A percentile compares a stretch with the other conserved stretches of the same genome.
phyloP scores from a whole-genome alignment of 2,329 filamentous ascomycete genomes.

The Didymella keratinophila region DNA sequence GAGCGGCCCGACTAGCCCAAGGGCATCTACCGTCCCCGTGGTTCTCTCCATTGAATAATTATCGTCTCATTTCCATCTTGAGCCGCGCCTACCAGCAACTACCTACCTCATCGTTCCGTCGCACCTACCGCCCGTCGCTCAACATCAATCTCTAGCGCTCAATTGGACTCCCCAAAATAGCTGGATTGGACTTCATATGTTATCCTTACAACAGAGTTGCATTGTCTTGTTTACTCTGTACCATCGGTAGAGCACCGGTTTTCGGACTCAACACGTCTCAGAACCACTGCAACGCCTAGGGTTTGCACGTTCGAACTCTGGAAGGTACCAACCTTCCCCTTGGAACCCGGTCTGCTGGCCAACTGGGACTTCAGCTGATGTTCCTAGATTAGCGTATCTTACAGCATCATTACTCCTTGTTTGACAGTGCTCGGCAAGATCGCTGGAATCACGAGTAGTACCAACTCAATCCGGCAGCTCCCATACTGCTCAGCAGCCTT shows the following conservation, averaged over 20 bases:
- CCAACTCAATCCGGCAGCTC: slow-evolving; percentile 19
- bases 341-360: neutral
- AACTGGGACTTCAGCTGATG: slow-evolving; percentile 3
- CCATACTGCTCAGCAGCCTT: slow-evolving; percentile 6
- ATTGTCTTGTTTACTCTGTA: neutral
- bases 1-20: slow-evolving; percentile 24
- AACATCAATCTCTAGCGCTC: slow-evolving; percentile 20
- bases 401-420: slow-evolving; percentile 12
- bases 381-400: slow-evolving; percentile 9
- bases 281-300: slow-evolving; percentile 1
- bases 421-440: slow-evolving; percentile 24
- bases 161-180: slow-evolving; percentile 25
- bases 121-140: neutral
- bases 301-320: slow-evolving; percentile 25
- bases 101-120: slow-evolving; percentile 19
- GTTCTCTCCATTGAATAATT: slow-evolving; percentile 14
- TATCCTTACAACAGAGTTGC: slow-evolving; percentile 7
- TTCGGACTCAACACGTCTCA: slow-evolving; percentile 13
- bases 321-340: slow-evolving; percentile 13
- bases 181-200: slow-evolving; percentile 28
- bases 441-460: slow-evolving; percentile 22
- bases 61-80: slow-evolving; percentile 7
- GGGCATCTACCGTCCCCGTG: slow-evolving; percentile 21
- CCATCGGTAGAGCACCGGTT: slow-evolving; percentile 8
- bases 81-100: slow-evolving; percentile 17